phyloP scores from a whole-genome alignment of 2,329 filamentous ascomycete species.

The Aplosporella prunicola region DNA sequence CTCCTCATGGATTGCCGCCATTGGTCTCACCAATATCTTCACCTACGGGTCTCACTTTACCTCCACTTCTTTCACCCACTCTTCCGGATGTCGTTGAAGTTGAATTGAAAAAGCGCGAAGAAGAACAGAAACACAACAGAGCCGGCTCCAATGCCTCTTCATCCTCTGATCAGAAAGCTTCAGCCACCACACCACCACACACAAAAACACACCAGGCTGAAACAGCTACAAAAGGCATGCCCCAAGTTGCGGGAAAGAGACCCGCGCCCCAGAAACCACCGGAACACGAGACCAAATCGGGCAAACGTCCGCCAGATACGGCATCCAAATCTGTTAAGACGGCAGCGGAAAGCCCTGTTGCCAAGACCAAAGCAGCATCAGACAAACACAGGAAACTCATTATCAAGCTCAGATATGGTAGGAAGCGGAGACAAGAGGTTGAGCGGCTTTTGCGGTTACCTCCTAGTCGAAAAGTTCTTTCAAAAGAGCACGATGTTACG shows the following conservation, averaged over 20 bases:
- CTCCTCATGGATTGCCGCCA: slow-evolving; percentile 30
- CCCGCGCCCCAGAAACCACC: background rate
- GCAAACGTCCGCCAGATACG: no score
- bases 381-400: slow-evolving; percentile 28
- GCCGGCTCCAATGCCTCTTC: slow-evolving; percentile 27
- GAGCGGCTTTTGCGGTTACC: slow-evolving; percentile 28
- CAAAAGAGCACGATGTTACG: slow-evolving; percentile 4
- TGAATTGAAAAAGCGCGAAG: slow-evolving; percentile 38
- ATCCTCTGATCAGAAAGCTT: slow-evolving; percentile 20
- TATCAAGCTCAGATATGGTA: slow-evolving; percentile 44
- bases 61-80: slow-evolving; percentile 48
- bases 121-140: slow-evolving; percentile 19
- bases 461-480: slow-evolving; percentile 19
- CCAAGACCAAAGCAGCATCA: background rate
- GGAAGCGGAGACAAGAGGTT: slow-evolving; percentile 39
- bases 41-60: slow-evolving; percentile 33
- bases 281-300: background rate
- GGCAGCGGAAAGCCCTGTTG: background rate
- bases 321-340: no score
- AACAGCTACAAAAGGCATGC: background rate
- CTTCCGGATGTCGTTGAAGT: slow-evolving; percentile 47
- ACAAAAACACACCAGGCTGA: slow-evolving; percentile 1
- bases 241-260: background rate
- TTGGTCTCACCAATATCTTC: slow-evolving; percentile 33
- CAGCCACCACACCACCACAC: slow-evolving; percentile 2